phyloP scores from a whole-genome alignment of 805 yeast species.

The Peterozyma toletana region DNA sequence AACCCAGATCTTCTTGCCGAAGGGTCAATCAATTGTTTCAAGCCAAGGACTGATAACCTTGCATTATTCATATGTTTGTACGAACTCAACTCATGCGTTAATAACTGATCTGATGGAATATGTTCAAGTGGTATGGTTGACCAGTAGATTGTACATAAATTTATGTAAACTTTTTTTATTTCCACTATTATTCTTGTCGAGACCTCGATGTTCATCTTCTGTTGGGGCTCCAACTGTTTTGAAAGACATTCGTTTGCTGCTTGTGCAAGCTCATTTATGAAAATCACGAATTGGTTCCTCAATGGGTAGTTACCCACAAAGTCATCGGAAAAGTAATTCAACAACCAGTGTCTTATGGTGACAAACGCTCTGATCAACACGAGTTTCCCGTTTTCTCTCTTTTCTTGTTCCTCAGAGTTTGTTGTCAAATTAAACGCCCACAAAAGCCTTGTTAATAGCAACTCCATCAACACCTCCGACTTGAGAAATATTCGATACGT shows the following conservation, averaged over 20 bases:
- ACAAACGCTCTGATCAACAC: conserved; percentile 80
- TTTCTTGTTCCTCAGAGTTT: conserved; percentile 12
- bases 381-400: conserved; percentile 47
- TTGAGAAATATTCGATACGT: conserved; percentile 69
- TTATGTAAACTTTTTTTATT: conserved; percentile 24
- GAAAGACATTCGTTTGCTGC: too few relatives aligned
- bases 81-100: conserved; percentile 16
- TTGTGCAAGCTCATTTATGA: conserved; percentile 30
- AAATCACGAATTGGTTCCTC: conserved; percentile 33
- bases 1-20: conserved; percentile 32
- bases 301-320: conserved; percentile 49
- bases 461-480: conserved; percentile 48
- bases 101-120: conserved; percentile 12
- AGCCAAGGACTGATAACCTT: conserved; percentile 29
- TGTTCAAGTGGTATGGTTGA: conserved; percentile 17
- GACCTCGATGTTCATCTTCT: conserved; percentile 2
- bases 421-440: conserved; percentile 54
- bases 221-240: not conserved
- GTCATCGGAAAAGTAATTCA: conserved; percentile 84
- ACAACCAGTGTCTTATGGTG: conserved; percentile 80
- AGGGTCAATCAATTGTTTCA: conserved; percentile 30
- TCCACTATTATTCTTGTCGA: conserved; percentile 22
- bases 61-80: conserved; percentile 19
- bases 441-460: conserved; percentile 56
- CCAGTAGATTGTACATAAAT: conserved; percentile 25